Percentiles rank a stretch among this genome's conserved stretches.
phyloP scores from a whole-genome alignment of 805 yeast genomes.

The Citeromyces matritensis region DNA sequence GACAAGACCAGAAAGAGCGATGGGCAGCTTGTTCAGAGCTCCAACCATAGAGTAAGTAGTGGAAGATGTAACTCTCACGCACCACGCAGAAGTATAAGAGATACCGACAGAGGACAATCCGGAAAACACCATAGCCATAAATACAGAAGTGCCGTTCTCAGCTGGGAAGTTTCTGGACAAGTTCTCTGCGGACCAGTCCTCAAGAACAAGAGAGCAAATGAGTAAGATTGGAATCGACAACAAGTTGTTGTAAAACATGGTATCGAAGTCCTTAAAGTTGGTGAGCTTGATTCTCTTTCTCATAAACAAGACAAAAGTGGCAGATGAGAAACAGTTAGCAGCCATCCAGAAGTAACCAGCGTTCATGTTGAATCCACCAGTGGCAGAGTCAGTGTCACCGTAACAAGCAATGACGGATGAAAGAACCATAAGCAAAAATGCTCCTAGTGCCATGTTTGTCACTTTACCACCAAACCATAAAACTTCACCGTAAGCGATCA shows the following conservation, averaged over 20 bases:
- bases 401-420: slow-evolving; percentile 93
- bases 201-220: slow-evolving; percentile 59
- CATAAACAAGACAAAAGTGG: slow-evolving; percentile 86
- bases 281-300: slow-evolving; percentile 96
- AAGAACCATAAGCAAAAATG: slow-evolving; percentile 84
- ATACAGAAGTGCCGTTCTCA: slow-evolving; percentile 49
- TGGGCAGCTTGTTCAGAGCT: slow-evolving; percentile 95
- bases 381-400: slow-evolving; percentile 37
- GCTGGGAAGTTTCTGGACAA: slow-evolving; percentile 66
- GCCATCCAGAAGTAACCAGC: slow-evolving; percentile 97
- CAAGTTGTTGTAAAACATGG: slow-evolving; percentile 96
- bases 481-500: slow-evolving; percentile 97
- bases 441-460: slow-evolving; percentile 76
- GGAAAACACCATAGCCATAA: slow-evolving; percentile 76
- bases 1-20: slow-evolving; percentile 86
- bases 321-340: slow-evolving; percentile 85
- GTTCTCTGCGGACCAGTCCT: slow-evolving; percentile 87
- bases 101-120: slow-evolving; percentile 94
- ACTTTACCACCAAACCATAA: slow-evolving; percentile 92
- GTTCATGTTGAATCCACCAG: slow-evolving; percentile 26
- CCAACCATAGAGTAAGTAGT: slow-evolving; percentile 99
- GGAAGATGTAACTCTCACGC: slow-evolving; percentile 97
- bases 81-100: slow-evolving; percentile 98
- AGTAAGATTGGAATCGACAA: slow-evolving; percentile 83
- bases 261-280: slow-evolving; percentile 91